Base-by-base conservation (phyloP, 371 early-diverging fungal genomes). In the Furculomyces boomerangus region DNA sequence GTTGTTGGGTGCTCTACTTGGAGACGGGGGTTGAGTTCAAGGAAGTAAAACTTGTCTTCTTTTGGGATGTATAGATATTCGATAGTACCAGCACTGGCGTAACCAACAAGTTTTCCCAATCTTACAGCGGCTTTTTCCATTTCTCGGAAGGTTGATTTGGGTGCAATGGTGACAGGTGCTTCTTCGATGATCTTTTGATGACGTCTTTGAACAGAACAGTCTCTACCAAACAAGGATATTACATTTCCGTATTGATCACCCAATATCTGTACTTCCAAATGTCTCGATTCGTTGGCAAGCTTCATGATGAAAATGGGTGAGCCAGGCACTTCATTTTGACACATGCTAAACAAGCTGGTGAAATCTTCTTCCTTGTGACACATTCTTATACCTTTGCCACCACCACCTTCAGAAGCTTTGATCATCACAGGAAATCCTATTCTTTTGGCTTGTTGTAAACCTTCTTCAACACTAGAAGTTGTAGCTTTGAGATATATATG, bases 1-100 rank as follows among this genome's bases (percentile, higher is more conserved):
- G 98, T 96, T 26, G 92, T 93, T 47, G 98, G 96, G 75, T 99
- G 99, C 76, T 99, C 99, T 27, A 99, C 99, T 72, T 99, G 99
- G 59, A 98, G 71, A 57, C 99, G 77, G 30, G 98, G 93, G 74
- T 99, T 99, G 50, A 97, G 74, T 73, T 99, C 99, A 55, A 99
- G 71, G 71, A 99, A 98, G 74, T 86, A 97, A 74, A 86, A 94
- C 56, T 85, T 71, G 57, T 87, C 82, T 37, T 82, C 81, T 0
- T 76, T 77, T 41, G 86, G 83, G 54, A 84, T 83, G 73, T 90
- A 96, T 30, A 99, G 75, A 60, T 95, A 99, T 73, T 99, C 99
- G 54, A 98, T 94, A 0, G 98, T 99, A 69, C 95, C 94, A 13
- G 96, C 95, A 58, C 86, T 86, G 54, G 85, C 88, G 59, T 98